A percentile compares a stretch with the other conserved stretches of the same genome.
Conservation (phyloP, 2,329 filamentous ascomycete genomes). For the Colletotrichum melonis region DNA sequence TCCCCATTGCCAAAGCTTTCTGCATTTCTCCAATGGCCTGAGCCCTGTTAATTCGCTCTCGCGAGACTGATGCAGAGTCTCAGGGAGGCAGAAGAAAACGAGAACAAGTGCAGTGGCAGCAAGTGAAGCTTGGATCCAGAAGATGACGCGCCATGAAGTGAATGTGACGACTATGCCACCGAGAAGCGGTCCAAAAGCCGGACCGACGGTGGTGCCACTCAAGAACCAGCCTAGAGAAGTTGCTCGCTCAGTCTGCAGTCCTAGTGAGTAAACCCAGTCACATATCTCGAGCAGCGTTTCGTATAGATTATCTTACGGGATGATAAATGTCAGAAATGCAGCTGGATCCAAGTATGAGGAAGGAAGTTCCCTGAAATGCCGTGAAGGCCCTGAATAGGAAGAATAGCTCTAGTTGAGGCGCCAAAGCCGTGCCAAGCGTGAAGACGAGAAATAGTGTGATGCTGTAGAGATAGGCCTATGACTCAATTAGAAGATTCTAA, state of each 20-base stretch:
- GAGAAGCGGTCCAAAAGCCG: slow-evolving; percentile 76
- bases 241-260: slow-evolving; percentile 66
- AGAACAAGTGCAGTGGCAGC: slow-evolving; percentile 73
- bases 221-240: slow-evolving; percentile 82
- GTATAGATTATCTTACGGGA: slow-evolving; percentile 50
- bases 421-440: slow-evolving; percentile 76
- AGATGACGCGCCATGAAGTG: slow-evolving; percentile 78
- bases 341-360: slow-evolving; percentile 77
- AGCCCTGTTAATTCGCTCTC: slow-evolving; percentile 70
- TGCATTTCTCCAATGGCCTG: slow-evolving; percentile 57
- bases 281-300: neutral
- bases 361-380: slow-evolving; percentile 80
- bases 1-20: slow-evolving; percentile 69
- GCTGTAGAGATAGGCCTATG: slow-evolving; percentile 67
- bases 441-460: slow-evolving; percentile 74
- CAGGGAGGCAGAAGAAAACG: slow-evolving; percentile 73
- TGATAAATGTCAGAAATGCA: slow-evolving; percentile 54
- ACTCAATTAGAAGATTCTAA: neutral
- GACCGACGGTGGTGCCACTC: slow-evolving; percentile 77
- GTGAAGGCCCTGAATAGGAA: slow-evolving; percentile 81
- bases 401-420: slow-evolving; percentile 77
- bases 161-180: slow-evolving; percentile 83
- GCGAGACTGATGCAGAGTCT: slow-evolving; percentile 76
- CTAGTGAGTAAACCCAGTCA: too few species aligned
- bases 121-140: slow-evolving; percentile 80